Base-by-base conservation (phyloP, 768 basidiomycete species). In the Trametes meyenii region DNA sequence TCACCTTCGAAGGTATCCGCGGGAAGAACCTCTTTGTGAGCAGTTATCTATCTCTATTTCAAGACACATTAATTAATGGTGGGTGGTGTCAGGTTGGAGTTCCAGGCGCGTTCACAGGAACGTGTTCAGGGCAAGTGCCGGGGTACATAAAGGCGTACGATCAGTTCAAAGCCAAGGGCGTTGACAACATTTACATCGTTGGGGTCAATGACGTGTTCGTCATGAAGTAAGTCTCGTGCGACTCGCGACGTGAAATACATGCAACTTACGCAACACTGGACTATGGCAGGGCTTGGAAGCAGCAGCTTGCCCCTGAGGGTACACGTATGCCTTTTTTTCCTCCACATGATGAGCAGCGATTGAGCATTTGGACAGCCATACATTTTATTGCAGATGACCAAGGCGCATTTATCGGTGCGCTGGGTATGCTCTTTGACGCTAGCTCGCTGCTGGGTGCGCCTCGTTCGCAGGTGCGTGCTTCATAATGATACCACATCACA, bases 161-260 rank as follows among this genome's bases (percentile, higher is more conserved):
- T 7, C 77, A 87, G 69, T 92, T 90, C 83, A 86, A 86, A 75
- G 82, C 75, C 2, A 93, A 90, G 72, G 93, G 90, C 2, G 75
- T 93, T 66, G 79, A 83, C 53, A 79, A 84, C 53, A 83, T 92
- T 55, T 88, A 85, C 63, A 81, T 94, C 60, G 78, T 95, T 45
- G 78, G 85, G 17, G 88, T 92, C 54, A 95, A 95, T 69, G 93
- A 96, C 68, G 80, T 80, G 1, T 94, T 89, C 65, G 87, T 89
- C 40, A 85, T 89, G 70, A 81, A 70, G 70, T 69, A 24, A 5
- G 67, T 56, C 8, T 16, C 16, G 11, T 26, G 50, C 42, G n/a
- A n/a, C 42, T 54, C 56, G 48, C 58, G 68, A 56, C 39, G 13
- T 1, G 24, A 2, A 19, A 21, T 6, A n/a, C n/a, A 8, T 3